Evolutionary conservation across 495 filamentous ascomycete species (phyloP), one percentile per base, ranked within the genome.

Genomic region (Acidomyces sp.): DNA sequence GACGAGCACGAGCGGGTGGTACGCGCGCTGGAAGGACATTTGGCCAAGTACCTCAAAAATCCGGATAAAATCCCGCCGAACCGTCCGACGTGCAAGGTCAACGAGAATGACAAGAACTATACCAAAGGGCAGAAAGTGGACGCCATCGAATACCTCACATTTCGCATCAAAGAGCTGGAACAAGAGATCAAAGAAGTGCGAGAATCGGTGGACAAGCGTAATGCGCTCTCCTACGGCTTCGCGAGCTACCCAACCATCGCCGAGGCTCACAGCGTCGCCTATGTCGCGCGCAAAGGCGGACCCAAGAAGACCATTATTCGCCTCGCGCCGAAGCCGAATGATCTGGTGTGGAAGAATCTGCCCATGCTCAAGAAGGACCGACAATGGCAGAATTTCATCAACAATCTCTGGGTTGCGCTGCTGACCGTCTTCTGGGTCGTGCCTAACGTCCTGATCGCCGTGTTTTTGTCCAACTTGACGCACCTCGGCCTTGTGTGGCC

Each of bases 341-440:
- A 96, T 56, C 70, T 97, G 23, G 94, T 97, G 49, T 97, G 90
- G 90, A 81, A 86, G 48, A 97, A 97, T 53, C 69, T 96, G 55
- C 70, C 71, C 15, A 64, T 93, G 41, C 69, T 68, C 18, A 74
- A 78, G 34, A 57, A 69, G 15, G 65, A 72, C 6, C 74, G 86
- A 42, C 64, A 70, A 37, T 82, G 77, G 67, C 80, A 78, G 52
- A 65, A 77, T 15, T 65, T 93, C 33, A 69, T 80, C 46, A 90
- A 85, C 57, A 79, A 82, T 35, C 57, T 92, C 29, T 92, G 87
- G 82, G 78, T 95, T 17, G 61, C 72, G 21, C 48, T 82, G 4
- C 63, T 97, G 45, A 96, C 90, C 0, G 21, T 93, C 5, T 51
- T 90, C n/a, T 97, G 83, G 77, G 76, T 93, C 47, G 84, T 71